Percentiles rank a stretch among this genome's conserved stretches.
These are phyloP conservation scores for Deuterostichococcus epilithicus DNA, from an alignment of 139 green algal species.

Conservation along the genomic window DNA sequence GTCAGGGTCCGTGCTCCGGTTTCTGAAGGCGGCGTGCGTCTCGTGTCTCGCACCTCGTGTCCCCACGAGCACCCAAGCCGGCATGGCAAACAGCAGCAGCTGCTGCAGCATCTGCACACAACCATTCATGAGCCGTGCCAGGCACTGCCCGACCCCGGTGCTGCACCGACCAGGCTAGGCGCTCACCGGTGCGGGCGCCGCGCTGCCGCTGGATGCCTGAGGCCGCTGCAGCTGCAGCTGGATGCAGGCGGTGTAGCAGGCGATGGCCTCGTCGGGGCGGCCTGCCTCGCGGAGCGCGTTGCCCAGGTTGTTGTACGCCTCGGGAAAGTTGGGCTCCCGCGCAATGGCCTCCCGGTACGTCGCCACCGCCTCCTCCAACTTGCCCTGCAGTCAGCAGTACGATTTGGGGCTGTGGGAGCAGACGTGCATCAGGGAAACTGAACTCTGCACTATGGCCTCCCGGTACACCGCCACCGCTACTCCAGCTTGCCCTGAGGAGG, in stretches of 20 bases:
- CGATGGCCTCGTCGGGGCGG: constrained; percentile 58
- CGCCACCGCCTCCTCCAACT: constrained; percentile 58
- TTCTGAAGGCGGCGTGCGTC: too few species aligned
- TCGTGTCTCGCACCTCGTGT: too few species aligned
- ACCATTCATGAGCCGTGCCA: background rate
- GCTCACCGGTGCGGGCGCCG: constrained; percentile 5
- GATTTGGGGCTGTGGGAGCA: too few species aligned
- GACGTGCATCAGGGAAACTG: too few species aligned
- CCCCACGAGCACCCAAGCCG: too few species aligned
- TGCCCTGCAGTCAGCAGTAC: constrained; percentile 30
- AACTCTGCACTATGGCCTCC: too few species aligned
- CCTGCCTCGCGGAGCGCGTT: constrained; percentile 69
- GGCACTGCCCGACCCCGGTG: background rate
- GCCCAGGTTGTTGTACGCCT: constrained; percentile 85
- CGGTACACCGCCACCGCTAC: too few species aligned
- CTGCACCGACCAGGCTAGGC: background rate
- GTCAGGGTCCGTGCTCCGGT: too few species aligned
- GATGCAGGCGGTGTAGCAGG: constrained; percentile 76
- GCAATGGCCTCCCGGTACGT: constrained; percentile 63
- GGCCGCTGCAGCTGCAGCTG: constrained; percentile 57
- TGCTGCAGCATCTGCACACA: too few species aligned
- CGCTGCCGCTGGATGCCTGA: background rate
- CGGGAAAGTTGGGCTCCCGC: constrained; percentile 66
- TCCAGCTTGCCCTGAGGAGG: too few species aligned
- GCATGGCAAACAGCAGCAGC: too few species aligned